Base-by-base conservation (phyloP, 345 rosid genomes). In the Murraya paniculata region DNA sequence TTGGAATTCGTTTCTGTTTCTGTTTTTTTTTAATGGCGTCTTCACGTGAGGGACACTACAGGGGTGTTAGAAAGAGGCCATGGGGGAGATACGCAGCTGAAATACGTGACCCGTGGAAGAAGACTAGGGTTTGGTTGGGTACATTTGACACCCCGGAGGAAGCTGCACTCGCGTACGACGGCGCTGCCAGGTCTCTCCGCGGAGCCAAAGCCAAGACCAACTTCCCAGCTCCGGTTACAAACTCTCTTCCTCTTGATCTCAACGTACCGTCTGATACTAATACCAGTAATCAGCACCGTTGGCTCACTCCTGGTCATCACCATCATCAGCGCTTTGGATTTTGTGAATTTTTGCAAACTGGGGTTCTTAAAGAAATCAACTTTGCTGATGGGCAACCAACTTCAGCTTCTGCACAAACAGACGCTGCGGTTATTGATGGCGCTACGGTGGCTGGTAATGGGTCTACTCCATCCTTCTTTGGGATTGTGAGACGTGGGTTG, bases 31-130 rank as follows among this genome's bases (percentile, higher is more conserved):
- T 58, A 69, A 87, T 88, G 96, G 87, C 96, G 74, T 85, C 97
- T 21, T 76, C 95, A 27, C 84, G 89, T 21, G 97, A 92, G 72
- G 97, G 90, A 39, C 98, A 92, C 85, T 93, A 90, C 90, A 82
- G 97, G 59, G 98, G 98, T 14, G 98, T 95, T 21, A 71, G 98
- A 50, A 95, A 95, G 94, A 83, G 98, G 81, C 98, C 98, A 13
- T 95, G 98, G 98, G 98, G 98, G 5, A 90, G 98, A 28, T 95
- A 93, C 86, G 98, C 98, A 0, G 98, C 98, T 0, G 98, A 95
- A 89, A 95, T 95, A 73, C 92, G 98, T 33, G 98, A 93, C 84
- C 98, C 98, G 0, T 93, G 98, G 97, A 95, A 95, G 88, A 95
- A 95, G 81, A 90, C 97, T 11, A 83, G 98, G 76, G 98, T 93